Evolutionary conservation across 305 asterid genomes (phyloP).

Genomic region (Rubia peregrina): DNA sequence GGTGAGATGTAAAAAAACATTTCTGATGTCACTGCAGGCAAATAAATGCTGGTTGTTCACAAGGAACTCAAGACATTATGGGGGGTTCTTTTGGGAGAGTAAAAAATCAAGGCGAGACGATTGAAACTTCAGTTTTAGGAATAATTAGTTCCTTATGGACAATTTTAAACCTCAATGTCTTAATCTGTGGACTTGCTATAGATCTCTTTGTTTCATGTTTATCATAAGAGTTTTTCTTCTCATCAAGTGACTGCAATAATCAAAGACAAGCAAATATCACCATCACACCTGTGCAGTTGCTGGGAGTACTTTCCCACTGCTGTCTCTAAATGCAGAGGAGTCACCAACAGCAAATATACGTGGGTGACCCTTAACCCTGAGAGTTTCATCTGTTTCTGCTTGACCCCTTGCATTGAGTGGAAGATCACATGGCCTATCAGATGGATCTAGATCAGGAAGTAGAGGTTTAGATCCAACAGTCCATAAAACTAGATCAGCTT

Average conservation of each 20-base stretch:
- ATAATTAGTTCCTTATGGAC: background rate
- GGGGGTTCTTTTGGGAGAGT: background rate
- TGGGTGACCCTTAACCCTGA: conserved; percentile 84
- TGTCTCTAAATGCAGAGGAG: conserved; percentile 74
- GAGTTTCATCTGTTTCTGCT: conserved; percentile 96
- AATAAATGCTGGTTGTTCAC: background rate
- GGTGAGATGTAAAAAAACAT: no score
- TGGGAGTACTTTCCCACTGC: conserved; percentile 78
- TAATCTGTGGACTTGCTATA: background rate
- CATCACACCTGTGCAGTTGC: conserved; percentile 76
- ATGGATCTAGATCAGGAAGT: conserved; percentile 49
- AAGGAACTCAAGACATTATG: background rate
- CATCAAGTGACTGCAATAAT: background rate
- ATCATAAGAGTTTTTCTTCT: background rate
- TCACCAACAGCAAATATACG: conserved; percentile 93
- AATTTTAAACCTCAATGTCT: background rate
- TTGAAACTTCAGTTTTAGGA: background rate
- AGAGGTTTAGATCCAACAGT: conserved; percentile 81
- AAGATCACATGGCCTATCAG: conserved; percentile 43
- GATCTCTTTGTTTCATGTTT: background rate
- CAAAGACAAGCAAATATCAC: conserved; percentile 3
- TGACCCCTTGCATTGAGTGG: conserved; percentile 91
- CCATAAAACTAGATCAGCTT: conserved; percentile 85
- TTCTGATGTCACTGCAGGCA: background rate
- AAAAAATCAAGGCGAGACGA: background rate